Evolutionary conservation across 306 rosid genomes (phyloP).

Genomic region (Vigna hirtella): DNA sequence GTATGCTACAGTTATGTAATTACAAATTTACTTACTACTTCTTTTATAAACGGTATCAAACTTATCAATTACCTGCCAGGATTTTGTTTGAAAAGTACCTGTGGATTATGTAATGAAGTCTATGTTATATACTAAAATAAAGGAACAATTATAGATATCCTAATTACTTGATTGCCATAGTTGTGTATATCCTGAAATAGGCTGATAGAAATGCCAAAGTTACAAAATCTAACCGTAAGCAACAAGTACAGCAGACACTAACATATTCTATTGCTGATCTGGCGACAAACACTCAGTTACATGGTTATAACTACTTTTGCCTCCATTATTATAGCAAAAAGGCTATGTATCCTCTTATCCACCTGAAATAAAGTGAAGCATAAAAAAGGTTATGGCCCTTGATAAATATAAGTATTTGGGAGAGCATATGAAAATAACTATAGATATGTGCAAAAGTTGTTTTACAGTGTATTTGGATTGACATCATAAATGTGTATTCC

Average conservation of each 20-base stretch:
- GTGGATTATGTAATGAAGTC: background rate
- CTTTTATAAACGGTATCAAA: too few species aligned
- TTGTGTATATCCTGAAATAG: background rate
- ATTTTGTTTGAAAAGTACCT: too few species aligned
- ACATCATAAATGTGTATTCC: too few species aligned
- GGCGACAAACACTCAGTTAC: background rate
- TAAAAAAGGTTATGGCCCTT: background rate
- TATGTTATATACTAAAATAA: background rate
- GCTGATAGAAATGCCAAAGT: background rate
- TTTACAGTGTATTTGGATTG: background rate
- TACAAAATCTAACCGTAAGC: background rate
- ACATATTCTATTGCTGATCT: slow-evolving; percentile 1
- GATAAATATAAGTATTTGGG: background rate
- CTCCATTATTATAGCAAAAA: slow-evolving; percentile 25
- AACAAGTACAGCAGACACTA: background rate
- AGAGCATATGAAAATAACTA: background rate
- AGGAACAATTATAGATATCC: background rate
- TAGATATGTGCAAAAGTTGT: background rate
- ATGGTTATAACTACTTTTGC: background rate
- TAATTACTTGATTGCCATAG: background rate
- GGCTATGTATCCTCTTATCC: slow-evolving; percentile 23
- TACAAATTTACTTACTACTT: too few species aligned
- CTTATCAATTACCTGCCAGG: too few species aligned
- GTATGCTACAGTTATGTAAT: too few species aligned
- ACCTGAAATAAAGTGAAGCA: slow-evolving; percentile 23